Percentiles rank a stretch among this genome's conserved stretches.
These are phyloP conservation scores for Collybiopsis confluens DNA, from an alignment of 768 basidiomycete species.

Conservation along the genomic window DNA sequence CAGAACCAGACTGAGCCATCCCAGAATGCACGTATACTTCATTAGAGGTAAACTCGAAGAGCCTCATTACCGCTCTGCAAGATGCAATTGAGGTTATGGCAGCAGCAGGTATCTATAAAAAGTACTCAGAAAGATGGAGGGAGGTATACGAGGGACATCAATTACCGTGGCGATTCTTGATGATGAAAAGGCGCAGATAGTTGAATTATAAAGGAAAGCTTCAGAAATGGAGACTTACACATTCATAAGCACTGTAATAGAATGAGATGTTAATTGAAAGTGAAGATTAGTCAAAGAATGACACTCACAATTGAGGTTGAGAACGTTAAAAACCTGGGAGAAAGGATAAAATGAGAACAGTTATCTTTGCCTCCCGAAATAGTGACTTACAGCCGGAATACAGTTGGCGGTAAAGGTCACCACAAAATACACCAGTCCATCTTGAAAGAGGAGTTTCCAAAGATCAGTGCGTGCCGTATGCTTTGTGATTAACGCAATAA, in stretches of 20 bases:
- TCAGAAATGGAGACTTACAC: slow-evolving; percentile 36
- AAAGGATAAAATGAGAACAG: neutral
- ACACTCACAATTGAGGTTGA: slow-evolving; percentile 58
- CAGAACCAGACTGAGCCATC: slow-evolving; percentile 20
- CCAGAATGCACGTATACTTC: slow-evolving; percentile 45
- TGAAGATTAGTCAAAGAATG: neutral
- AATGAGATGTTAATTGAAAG: slow-evolving; percentile 9
- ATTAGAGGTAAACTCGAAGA: slow-evolving; percentile 49
- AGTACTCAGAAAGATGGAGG: neutral
- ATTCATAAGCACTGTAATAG: slow-evolving; percentile 50
- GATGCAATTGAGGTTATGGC: slow-evolving; percentile 61
- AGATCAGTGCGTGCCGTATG: slow-evolving; percentile 54
- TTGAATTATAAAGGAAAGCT: neutral
- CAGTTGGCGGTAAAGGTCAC: slow-evolving; percentile 63
- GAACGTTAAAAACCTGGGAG: slow-evolving; percentile 48
- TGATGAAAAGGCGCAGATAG: slow-evolving; percentile 6
- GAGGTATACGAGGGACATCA: neutral
- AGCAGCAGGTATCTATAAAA: slow-evolving; percentile 54
- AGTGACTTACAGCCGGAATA: slow-evolving; percentile 55
- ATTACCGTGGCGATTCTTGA: slow-evolving; percentile 53
- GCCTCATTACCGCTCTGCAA: slow-evolving; percentile 63
- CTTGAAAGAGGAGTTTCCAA: slow-evolving; percentile 70
- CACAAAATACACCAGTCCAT: slow-evolving; percentile 68
- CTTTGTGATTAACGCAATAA: slow-evolving; percentile 45
- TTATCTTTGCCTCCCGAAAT: neutral